These are phyloP conservation scores for Sergeia podlipaevii DNA, from an alignment of 208 protist species.

Conservation along the genomic window DNA sequence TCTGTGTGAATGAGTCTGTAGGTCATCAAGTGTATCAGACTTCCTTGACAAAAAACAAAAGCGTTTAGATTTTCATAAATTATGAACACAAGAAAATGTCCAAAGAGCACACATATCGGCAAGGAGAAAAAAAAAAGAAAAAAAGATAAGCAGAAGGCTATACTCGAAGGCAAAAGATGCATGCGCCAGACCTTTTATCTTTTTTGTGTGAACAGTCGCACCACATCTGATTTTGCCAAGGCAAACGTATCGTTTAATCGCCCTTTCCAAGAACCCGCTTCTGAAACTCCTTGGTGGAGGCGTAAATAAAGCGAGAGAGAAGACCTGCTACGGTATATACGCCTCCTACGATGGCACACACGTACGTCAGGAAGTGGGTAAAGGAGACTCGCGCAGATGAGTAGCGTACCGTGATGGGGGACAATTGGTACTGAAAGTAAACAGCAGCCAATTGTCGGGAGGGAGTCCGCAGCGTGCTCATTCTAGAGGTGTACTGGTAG, in stretches of 20 bases:
- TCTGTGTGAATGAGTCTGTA: no score
- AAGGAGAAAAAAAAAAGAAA: not conserved
- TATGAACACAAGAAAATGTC: no score
- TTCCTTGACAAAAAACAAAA: no score
- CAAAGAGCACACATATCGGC: not conserved
- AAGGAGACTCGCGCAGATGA: slow-evolving; percentile 61
- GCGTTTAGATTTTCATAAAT: no score
- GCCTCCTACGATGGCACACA: slow-evolving; percentile 94
- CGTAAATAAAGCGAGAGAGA: slow-evolving; percentile 29
- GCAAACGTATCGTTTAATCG: slow-evolving; percentile 15
- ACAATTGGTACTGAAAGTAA: slow-evolving; percentile 90
- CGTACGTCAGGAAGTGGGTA: slow-evolving; percentile 88
- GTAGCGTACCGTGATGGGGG: slow-evolving; percentile 87
- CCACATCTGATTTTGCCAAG: not conserved
- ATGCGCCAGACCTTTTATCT: no score
- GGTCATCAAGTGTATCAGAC: no score
- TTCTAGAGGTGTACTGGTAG: slow-evolving; percentile 46
- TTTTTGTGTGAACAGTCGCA: no score
- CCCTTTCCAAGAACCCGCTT: slow-evolving; percentile 38
- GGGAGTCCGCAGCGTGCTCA: no score
- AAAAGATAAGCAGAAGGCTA: not conserved
- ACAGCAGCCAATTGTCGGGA: slow-evolving; percentile 46
- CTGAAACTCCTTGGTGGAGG: slow-evolving; percentile 34
- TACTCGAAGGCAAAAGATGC: no score
- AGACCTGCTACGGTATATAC: slow-evolving; percentile 89